phyloP scores from a whole-genome alignment of 2,329 filamentous ascomycete genomes.

The Lecanicillium sp. region DNA sequence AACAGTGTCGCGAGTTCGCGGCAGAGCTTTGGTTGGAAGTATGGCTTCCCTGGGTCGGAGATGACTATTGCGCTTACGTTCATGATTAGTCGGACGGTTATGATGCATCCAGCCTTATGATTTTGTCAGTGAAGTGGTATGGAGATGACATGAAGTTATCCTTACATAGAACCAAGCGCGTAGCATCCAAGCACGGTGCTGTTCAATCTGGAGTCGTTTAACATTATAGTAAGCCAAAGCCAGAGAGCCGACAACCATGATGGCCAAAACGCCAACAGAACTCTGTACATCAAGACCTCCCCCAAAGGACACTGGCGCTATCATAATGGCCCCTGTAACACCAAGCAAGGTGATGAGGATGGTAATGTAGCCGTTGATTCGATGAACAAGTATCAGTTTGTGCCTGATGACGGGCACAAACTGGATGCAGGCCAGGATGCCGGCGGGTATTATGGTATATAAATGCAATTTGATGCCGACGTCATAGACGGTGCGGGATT shows the following conservation, averaged over 20 bases:
- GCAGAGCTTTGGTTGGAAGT: too few relatives aligned
- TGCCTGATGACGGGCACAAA: conserved; percentile 38
- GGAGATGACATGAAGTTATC: not conserved
- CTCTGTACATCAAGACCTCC: conserved; percentile 40
- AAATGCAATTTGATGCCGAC: conserved; percentile 37
- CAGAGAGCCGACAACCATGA: conserved; percentile 32
- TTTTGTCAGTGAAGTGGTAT: not conserved
- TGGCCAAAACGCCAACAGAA: conserved; percentile 29
- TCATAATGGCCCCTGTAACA: conserved; percentile 42
- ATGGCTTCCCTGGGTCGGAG: too few relatives aligned
- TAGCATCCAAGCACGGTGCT: conserved; percentile 54
- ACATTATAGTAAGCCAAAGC: conserved; percentile 44
- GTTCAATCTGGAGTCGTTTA: conserved; percentile 49
- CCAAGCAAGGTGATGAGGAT: conserved; percentile 35
- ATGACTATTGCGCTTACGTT: too few relatives aligned
- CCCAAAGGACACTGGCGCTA: conserved; percentile 40
- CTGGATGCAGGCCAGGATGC: conserved; percentile 33
- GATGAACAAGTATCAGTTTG: conserved; percentile 43
- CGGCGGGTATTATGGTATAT: conserved; percentile 30
- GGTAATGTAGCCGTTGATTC: conserved; percentile 49
- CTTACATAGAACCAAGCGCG: conserved; percentile 37
- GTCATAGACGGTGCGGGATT: conserved; percentile 15
- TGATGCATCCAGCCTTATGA: not conserved
- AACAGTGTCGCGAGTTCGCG: too few relatives aligned
- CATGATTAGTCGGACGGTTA: too few relatives aligned